Evolutionary conservation across 1,284 basidiomycete species (phyloP).

Genomic region (Microstroma glucosiphilum): DNA sequence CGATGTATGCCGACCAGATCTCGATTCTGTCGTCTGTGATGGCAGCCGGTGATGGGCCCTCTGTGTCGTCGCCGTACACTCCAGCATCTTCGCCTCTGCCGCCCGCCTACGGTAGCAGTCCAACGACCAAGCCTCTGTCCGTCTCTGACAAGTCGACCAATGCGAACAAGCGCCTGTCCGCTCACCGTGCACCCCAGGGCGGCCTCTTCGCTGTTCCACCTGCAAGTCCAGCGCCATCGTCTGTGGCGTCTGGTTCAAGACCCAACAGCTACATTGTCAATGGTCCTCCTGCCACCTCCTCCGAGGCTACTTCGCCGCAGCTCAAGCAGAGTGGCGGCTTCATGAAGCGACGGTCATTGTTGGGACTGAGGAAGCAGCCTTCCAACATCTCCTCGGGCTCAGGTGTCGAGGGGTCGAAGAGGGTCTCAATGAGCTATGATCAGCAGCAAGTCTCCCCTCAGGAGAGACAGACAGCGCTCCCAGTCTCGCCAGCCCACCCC

Average conservation of each 20-base stretch:
- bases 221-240: neutral
- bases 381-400: neutral
- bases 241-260: neutral
- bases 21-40: conserved; percentile 20
- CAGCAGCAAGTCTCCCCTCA: neutral
- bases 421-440: neutral
- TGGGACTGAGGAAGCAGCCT: neutral
- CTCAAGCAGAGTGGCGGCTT: conserved; percentile 3
- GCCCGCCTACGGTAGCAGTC: conserved; percentile 23
- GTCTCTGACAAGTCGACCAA: conserved; percentile 22
- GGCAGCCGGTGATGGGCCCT: conserved; percentile 9
- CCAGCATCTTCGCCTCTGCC: conserved; percentile 22
- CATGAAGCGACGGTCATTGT: neutral
- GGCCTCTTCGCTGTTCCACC: neutral
- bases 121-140: conserved; percentile 26
- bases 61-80: conserved; percentile 25
- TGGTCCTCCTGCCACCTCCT: neutral
- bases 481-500: neutral
- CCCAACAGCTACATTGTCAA: neutral
- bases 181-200: neutral
- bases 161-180: conserved; percentile 2
- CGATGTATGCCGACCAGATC: conserved; percentile 31
- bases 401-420: too few relatives aligned
- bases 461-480: too few relatives aligned
- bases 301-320: neutral